Conservation (phyloP, 108 stramenopile species). For the Fragilaria radians region DNA sequence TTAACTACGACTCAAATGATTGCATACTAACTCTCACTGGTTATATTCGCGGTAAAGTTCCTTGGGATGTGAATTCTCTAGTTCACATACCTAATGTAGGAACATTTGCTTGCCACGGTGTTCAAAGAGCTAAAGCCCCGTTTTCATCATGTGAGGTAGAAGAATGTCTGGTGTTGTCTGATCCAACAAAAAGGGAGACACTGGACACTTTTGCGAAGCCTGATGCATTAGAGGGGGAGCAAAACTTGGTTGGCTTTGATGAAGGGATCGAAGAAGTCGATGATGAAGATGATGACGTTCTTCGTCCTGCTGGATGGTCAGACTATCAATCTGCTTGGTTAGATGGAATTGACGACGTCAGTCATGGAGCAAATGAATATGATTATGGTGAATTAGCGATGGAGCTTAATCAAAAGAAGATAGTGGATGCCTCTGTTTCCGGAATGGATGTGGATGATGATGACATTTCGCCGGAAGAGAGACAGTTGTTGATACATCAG, state of each 20-base stretch:
- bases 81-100: constrained; percentile 89
- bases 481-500: constrained; percentile 45
- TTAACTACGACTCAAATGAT: constrained; percentile 40
- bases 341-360: constrained; percentile 76
- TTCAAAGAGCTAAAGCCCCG: constrained; percentile 12
- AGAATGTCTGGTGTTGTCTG: constrained; percentile 20
- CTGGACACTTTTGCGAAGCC: constrained; percentile 87
- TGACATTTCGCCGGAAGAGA: constrained; percentile 56
- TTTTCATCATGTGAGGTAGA: constrained; percentile 10
- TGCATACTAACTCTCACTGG: constrained; percentile 77
- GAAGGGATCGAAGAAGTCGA: constrained; percentile 51
- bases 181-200: constrained; percentile 58
- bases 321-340: constrained; percentile 97
- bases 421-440: constrained; percentile 32
- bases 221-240: constrained; percentile 94
- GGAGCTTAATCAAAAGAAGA: constrained; percentile 64
- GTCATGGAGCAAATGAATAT: constrained; percentile 42
- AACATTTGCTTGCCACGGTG: constrained; percentile 68
- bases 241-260: constrained; percentile 97
- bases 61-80: constrained; percentile 77
- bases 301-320: constrained; percentile 87
- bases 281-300: constrained; percentile 40
- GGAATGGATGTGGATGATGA: constrained; percentile 73
- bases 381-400: constrained; percentile 73
- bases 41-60: constrained; percentile 82